Percentiles rank a stretch among this genome's conserved stretches.
These are phyloP conservation scores for Gamarada debralockiae DNA, from an alignment of 495 filamentous ascomycete genomes.

Conservation along the genomic window DNA sequence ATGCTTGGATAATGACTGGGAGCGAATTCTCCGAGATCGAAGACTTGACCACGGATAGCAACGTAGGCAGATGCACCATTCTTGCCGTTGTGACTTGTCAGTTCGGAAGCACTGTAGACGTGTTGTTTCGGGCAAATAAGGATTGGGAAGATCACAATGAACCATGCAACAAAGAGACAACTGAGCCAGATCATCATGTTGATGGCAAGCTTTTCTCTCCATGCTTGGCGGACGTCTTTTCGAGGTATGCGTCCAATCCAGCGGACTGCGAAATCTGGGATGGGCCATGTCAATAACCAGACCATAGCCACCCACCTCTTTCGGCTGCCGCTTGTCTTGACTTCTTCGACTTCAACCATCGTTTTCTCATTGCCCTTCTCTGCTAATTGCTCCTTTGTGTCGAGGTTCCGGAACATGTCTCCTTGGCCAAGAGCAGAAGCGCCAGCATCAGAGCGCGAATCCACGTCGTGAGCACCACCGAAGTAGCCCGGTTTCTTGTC, in stretches of 20 bases:
- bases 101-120: slow-evolving; percentile 77
- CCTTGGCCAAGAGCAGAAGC: slow-evolving; percentile 83
- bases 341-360: slow-evolving; percentile 84
- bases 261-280: slow-evolving; percentile 82
- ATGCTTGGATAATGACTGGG: slow-evolving; percentile 78
- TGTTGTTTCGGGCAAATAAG: slow-evolving; percentile 90
- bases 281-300: slow-evolving; percentile 76
- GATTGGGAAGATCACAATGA: slow-evolving; percentile 81
- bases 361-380: slow-evolving; percentile 91
- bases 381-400: slow-evolving; percentile 88
- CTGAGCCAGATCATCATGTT: slow-evolving; percentile 95
- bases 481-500: slow-evolving; percentile 79
- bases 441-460: slow-evolving; percentile 85
- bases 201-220: slow-evolving; percentile 97
- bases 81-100: slow-evolving; percentile 72
- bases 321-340: slow-evolving; percentile 71
- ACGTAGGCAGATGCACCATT: slow-evolving; percentile 58
- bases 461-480: slow-evolving; percentile 67
- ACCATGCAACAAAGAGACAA: slow-evolving; percentile 77
- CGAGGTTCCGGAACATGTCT: slow-evolving; percentile 98
- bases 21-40: slow-evolving; percentile 72
- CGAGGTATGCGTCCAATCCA: slow-evolving; percentile 81
- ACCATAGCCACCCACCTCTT: slow-evolving; percentile 92
- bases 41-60: slow-evolving; percentile 84
- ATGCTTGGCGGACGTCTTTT: slow-evolving; percentile 89